These are phyloP conservation scores for Candida verbasci DNA, from an alignment of 805 yeast species.

Conservation along the genomic window DNA sequence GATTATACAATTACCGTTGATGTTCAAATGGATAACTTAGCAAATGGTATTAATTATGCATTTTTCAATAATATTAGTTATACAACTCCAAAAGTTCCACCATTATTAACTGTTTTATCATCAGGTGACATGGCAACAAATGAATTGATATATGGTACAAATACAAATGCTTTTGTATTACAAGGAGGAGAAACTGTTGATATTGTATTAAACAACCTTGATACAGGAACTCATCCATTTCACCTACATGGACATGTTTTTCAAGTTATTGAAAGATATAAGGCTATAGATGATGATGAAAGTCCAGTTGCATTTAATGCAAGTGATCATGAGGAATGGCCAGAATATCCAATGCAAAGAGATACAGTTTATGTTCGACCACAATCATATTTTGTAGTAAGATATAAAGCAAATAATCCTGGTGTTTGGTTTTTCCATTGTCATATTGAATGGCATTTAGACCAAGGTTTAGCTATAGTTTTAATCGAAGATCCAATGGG, in stretches of 20 bases:
- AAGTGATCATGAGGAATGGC: slow-evolving; percentile 37
- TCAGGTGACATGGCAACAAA: slow-evolving; percentile 56
- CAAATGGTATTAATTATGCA: slow-evolving; percentile 73
- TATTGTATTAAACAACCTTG: slow-evolving; percentile 71
- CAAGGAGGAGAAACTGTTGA: slow-evolving; percentile 64
- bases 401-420: slow-evolving; percentile 82
- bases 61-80: slow-evolving; percentile 66
- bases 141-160: slow-evolving; percentile 64
- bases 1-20: slow-evolving; percentile 58
- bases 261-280: slow-evolving; percentile 55
- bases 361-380: slow-evolving; percentile 69
- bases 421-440: slow-evolving; percentile 96
- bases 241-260: slow-evolving; percentile 74
- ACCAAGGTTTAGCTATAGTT: slow-evolving; percentile 72
- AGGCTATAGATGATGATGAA: slow-evolving; percentile 50
- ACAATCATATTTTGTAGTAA: slow-evolving; percentile 63
- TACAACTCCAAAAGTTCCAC: slow-evolving; percentile 65
- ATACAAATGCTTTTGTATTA: slow-evolving; percentile 59
- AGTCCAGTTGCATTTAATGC: slow-evolving; percentile 44
- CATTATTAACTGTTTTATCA: slow-evolving; percentile 58
- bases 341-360: slow-evolving; percentile 59
- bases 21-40: slow-evolving; percentile 65
- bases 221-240: slow-evolving; percentile 77
- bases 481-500: slow-evolving; percentile 66
- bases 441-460: slow-evolving; percentile 82